A percentile compares a stretch with the other conserved stretches of the same genome.
Evolutionary conservation across 257 asterid genomes (phyloP).

Genomic region (Penstemon davidsonii): DNA sequence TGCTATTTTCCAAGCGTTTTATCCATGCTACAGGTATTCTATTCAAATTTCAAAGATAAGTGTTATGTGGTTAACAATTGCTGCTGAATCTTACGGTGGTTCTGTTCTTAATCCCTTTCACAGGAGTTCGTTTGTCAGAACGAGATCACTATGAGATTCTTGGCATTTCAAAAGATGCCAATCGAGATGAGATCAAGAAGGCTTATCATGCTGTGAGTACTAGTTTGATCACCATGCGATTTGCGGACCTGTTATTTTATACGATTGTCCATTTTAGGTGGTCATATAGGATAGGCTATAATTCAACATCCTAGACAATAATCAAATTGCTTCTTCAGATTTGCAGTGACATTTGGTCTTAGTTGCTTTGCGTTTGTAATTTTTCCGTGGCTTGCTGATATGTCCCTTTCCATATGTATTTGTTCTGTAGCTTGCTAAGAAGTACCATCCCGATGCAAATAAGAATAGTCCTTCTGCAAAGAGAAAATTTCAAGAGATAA

Average conservation of each 20-base stretch:
- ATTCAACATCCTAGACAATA: too few species aligned
- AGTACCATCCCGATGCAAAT: constrained; percentile 95
- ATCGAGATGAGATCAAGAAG: constrained; percentile 76
- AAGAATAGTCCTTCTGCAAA: constrained; percentile 79
- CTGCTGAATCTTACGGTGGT: constrained; percentile 4
- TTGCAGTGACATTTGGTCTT: constrained; percentile 13
- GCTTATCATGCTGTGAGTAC: constrained; percentile 77
- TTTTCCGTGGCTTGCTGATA: not conserved
- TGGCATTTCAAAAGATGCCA: constrained; percentile 70
- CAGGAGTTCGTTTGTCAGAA: constrained; percentile 54
- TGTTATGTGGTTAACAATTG: not conserved
- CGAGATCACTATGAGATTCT: constrained; percentile 77
- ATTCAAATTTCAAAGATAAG: constrained; percentile 10
- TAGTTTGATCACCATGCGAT: constrained; percentile 18
- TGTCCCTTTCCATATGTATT: not conserved
- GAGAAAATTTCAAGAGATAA: constrained; percentile 90
- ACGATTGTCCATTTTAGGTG: not conserved
- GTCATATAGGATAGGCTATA: not conserved
- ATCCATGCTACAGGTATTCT: constrained; percentile 78
- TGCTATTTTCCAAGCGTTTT: constrained; percentile 45
- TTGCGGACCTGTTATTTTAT: constrained; percentile 14
- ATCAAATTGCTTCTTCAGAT: not conserved
- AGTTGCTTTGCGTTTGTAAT: constrained; percentile 5
- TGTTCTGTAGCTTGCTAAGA: constrained; percentile 78
- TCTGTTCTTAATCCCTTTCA: constrained; percentile 23